Evolutionary conservation across 176 grass and related monocot genomes (phyloP).

Genomic region (Thinopyrum elongatum): DNA sequence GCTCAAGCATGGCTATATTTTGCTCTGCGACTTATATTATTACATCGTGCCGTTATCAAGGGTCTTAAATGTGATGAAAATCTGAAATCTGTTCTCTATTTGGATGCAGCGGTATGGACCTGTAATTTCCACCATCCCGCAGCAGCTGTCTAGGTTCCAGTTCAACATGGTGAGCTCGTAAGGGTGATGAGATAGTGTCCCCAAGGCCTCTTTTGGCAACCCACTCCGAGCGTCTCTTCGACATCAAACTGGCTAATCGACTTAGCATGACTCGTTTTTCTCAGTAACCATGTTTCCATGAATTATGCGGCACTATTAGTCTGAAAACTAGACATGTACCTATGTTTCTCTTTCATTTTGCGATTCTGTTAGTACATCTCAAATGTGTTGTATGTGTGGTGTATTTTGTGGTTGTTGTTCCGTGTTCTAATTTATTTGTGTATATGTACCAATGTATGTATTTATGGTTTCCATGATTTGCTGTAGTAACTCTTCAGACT

Average conservation of each 20-base stretch:
- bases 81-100: conserved; percentile 5
- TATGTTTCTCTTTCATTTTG: conserved; percentile 8
- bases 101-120: conserved; percentile 91
- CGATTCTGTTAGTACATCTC: not conserved
- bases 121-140: conserved; percentile 97
- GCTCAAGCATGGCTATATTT: not conserved
- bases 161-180: conserved; percentile 96
- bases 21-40: not conserved
- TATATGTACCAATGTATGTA: conserved; percentile 4
- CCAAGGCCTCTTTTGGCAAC: not conserved
- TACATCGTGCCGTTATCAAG: not conserved
- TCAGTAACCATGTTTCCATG: conserved; percentile 1
- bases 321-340: conserved; percentile 18
- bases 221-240: not conserved
- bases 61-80: not conserved
- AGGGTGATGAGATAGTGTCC: conserved; percentile 15
- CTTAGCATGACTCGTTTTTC: conserved; percentile 28
- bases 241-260: conserved; percentile 19
- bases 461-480: not conserved
- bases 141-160: conserved; percentile 96
- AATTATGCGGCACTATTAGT: conserved; percentile 11
- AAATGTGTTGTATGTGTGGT: not conserved
- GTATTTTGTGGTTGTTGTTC: conserved; percentile 13
- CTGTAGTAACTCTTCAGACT: not conserved
- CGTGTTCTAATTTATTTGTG: conserved; percentile 17